phyloP scores from a whole-genome alignment of 2,329 filamentous ascomycete genomes.

The Aureobasidium sp. region DNA sequence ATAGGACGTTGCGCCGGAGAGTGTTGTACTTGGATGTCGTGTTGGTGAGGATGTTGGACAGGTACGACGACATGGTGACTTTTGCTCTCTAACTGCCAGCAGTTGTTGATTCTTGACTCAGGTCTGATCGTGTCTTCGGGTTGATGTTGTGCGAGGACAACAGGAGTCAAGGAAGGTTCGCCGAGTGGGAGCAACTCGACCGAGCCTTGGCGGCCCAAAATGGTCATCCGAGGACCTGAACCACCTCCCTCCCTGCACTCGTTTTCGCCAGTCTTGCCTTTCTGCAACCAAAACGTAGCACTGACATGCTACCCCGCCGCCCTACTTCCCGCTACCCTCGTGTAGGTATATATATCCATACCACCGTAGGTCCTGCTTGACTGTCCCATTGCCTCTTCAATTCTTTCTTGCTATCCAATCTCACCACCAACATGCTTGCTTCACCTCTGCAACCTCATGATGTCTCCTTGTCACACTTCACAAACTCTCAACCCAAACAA shows the following conservation, averaged over 20 bases:
- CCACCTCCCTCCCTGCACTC: background rate
- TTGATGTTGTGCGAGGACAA: slow-evolving; percentile 1
- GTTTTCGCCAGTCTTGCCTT: slow-evolving; percentile 3
- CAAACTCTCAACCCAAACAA: background rate
- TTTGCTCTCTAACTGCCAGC: background rate
- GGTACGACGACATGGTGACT: slow-evolving; percentile 64
- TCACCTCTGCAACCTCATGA: background rate
- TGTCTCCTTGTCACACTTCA: background rate
- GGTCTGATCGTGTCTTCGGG: background rate
- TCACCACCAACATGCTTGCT: slow-evolving; percentile 4
- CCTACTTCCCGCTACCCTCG: background rate
- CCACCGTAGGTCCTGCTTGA: background rate
- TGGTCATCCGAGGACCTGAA: background rate
- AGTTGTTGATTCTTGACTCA: background rate
- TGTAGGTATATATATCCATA: background rate
- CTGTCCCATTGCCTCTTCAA: background rate
- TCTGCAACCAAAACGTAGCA: background rate
- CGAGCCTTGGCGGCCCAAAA: slow-evolving; percentile 6
- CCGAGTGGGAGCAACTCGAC: background rate
- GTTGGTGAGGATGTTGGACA: slow-evolving; percentile 59
- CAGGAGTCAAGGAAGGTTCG: background rate
- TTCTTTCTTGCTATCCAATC: background rate
- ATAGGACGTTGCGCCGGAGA: slow-evolving; percentile 57
- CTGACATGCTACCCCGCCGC: slow-evolving; percentile 2
- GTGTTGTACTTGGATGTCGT: slow-evolving; percentile 51